These are phyloP conservation scores for Penicillium sp. DNA, from an alignment of 2,329 filamentous ascomycete genomes.

Conservation along the genomic window DNA sequence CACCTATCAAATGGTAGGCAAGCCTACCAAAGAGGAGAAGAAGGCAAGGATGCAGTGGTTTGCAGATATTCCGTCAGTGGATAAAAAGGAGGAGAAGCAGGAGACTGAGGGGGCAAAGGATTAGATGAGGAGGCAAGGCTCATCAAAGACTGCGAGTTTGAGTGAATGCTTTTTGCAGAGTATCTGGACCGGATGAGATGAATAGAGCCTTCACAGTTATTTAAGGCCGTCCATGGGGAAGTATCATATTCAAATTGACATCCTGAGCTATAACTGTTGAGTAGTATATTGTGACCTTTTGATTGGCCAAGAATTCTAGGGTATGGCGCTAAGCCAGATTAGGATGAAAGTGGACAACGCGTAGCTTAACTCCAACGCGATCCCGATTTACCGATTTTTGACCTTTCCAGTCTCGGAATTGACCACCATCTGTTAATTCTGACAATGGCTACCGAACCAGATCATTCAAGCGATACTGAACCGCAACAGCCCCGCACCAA, in stretches of 20 bases:
- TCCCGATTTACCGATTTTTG: slow-evolving; percentile 4
- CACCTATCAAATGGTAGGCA: too few species aligned
- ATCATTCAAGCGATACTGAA: slow-evolving; percentile 16
- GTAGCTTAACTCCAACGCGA: neutral
- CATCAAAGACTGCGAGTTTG: too few species aligned
- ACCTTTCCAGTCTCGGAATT: neutral
- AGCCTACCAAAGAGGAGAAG: neutral
- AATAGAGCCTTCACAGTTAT: too few species aligned
- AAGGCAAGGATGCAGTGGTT: neutral
- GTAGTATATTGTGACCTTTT: neutral
- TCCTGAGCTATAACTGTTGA: neutral
- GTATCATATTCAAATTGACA: neutral
- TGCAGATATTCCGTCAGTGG: neutral
- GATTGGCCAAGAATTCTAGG: slow-evolving; percentile 14
- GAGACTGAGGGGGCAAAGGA: neutral
- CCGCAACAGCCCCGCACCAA: slow-evolving; percentile 18
- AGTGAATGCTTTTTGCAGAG: too few species aligned
- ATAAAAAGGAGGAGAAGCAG: neutral
- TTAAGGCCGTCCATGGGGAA: too few species aligned
- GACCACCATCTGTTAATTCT: neutral
- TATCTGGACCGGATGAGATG: too few species aligned
- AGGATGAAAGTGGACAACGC: slow-evolving; percentile 36
- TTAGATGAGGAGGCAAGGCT: too few species aligned
- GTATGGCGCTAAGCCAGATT: slow-evolving; percentile 25
- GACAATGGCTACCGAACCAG: slow-evolving; percentile 19